A percentile compares a stretch with the other conserved stretches of the same genome.
Conservation (phyloP, 495 filamentous ascomycete species). For the Lepraria neglecta region DNA sequence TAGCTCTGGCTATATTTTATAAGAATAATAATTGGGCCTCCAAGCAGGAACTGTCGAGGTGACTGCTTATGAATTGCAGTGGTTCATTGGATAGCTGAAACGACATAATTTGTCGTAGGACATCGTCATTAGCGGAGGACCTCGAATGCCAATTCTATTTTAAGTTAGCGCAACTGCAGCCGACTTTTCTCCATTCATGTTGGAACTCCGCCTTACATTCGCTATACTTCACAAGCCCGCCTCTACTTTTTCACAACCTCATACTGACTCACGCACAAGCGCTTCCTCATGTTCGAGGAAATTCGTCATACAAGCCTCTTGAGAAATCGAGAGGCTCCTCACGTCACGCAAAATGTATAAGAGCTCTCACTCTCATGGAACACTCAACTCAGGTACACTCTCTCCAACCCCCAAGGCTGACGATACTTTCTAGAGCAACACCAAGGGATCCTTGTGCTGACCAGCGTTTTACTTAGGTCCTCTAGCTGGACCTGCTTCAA, state of each 20-base stretch:
- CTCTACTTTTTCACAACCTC: background rate
- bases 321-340: conserved; percentile 27
- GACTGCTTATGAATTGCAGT: too few relatives aligned
- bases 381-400: conserved; percentile 19
- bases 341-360: conserved; percentile 24
- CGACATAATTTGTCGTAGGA: too few relatives aligned
- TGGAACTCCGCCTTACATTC: background rate
- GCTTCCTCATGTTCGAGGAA: conserved; percentile 17
- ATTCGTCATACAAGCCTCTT: conserved; percentile 25
- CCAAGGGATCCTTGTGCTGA: conserved; percentile 11
- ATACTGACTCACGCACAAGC: background rate
- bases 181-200: conserved; percentile 7
- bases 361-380: conserved; percentile 23
- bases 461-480: conserved; percentile 14
- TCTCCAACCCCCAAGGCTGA: background rate
- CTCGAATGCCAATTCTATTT: too few relatives aligned
- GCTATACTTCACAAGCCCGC: background rate
- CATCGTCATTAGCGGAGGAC: too few relatives aligned
- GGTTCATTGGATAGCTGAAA: too few relatives aligned
- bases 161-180: background rate
- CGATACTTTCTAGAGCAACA: background rate
- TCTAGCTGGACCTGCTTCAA: conserved; percentile 17
- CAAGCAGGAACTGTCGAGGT: too few relatives aligned
- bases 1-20: too few relatives aligned
- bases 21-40: too few relatives aligned